Conservation (phyloP, 768 basidiomycete species). For the Xerocomellus chrysenteron region DNA sequence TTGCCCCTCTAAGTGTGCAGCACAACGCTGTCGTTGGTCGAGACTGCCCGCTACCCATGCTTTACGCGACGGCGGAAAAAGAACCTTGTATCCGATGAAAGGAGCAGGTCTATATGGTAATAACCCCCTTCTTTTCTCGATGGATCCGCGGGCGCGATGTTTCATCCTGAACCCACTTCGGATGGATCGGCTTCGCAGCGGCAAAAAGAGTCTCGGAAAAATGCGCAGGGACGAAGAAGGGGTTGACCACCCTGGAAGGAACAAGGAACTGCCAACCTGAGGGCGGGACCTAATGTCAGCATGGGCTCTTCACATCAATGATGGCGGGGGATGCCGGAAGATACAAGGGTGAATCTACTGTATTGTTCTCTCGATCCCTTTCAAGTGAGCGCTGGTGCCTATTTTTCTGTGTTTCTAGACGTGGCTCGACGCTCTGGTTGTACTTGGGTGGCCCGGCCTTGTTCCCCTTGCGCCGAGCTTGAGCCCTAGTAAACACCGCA, state of each 20-base stretch:
- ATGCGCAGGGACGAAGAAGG: conserved; percentile 14
- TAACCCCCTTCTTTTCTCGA: conserved; percentile 7
- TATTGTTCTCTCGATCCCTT: conserved; percentile 1
- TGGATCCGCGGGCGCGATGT: conserved; percentile 29
- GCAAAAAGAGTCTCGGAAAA: conserved; percentile 21
- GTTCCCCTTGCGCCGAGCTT: conserved; percentile 4
- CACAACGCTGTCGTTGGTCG: conserved; percentile 6
- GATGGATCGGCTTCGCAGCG: conserved; percentile 26
- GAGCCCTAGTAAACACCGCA: conserved; percentile 12
- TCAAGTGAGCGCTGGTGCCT: neutral
- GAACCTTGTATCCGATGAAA: conserved; percentile 10
- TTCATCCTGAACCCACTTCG: conserved; percentile 13
- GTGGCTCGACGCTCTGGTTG: neutral
- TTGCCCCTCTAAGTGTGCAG: neutral
- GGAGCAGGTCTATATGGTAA: conserved; percentile 19
- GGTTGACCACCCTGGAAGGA: conserved; percentile 11
- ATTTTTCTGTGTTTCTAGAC: neutral
- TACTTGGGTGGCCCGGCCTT: neutral
- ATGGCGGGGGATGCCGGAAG: conserved; percentile 18
- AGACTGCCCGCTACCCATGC: conserved; percentile 9
- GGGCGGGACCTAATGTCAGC: neutral
- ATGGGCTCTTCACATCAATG: conserved; percentile 6
- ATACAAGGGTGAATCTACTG: conserved; percentile 16
- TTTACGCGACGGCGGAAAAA: conserved; percentile 16
- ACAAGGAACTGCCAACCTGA: conserved; percentile 6